Percentiles rank a stretch among this genome's conserved stretches.
phyloP scores from a whole-genome alignment of 306 rosid species.

The Aeschynomene evenia region DNA sequence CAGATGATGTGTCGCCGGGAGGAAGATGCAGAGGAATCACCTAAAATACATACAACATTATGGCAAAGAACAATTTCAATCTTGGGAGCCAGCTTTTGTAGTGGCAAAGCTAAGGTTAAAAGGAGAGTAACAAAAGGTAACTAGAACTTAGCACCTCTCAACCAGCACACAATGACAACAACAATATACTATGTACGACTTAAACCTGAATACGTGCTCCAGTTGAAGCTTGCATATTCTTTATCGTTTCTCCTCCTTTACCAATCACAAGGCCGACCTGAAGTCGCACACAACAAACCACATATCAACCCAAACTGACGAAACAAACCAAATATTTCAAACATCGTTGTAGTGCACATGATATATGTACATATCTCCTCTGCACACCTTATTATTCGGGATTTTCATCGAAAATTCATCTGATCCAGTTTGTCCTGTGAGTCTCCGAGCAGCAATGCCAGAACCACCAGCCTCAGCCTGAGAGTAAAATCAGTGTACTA shows the following conservation, averaged over 20 bases:
- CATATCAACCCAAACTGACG: not conserved
- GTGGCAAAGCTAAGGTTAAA: not conserved
- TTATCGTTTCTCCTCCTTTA: slow-evolving; percentile 95
- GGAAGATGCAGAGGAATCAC: slow-evolving; percentile 96
- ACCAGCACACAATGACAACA: not conserved
- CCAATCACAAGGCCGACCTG: slow-evolving; percentile 98
- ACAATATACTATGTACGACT: not conserved
- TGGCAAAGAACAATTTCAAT: not conserved
- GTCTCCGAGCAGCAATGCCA: slow-evolving; percentile 59
- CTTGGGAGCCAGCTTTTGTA: not conserved
- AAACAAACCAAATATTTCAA: not conserved
- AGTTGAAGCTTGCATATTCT: slow-evolving; percentile 85
- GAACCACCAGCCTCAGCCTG: slow-evolving; percentile 99
- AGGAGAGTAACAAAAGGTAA: not conserved
- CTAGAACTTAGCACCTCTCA: not conserved
- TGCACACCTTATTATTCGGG: slow-evolving; percentile 81
- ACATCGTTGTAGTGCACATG: not conserved
- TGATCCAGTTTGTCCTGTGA: slow-evolving; percentile 70
- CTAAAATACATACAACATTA: slow-evolving; percentile 30
- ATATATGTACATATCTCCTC: not conserved
- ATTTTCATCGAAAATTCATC: slow-evolving; percentile 67
- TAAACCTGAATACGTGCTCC: slow-evolving; percentile 93
- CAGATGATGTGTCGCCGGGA: slow-evolving; percentile 81
- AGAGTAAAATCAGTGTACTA: not conserved
- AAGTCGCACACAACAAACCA: not conserved